Conservation (phyloP, 2,329 filamentous ascomycete species). For the Botrytis squamosa region DNA sequence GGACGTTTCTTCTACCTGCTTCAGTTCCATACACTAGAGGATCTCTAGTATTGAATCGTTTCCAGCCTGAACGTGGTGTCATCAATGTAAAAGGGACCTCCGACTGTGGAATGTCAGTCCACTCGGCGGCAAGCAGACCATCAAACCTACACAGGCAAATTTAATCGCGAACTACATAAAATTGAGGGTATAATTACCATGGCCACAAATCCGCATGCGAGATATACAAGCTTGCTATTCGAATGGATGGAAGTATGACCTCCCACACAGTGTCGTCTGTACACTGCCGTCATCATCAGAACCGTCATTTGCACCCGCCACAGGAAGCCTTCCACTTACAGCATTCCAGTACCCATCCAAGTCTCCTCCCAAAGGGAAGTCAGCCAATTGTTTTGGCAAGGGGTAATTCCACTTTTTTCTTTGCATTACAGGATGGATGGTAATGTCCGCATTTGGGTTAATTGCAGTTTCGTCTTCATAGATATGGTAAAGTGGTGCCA, state of each 20-base stretch:
- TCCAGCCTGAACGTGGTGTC: background rate
- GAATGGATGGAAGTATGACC: constrained; percentile 11
- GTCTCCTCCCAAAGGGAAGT: constrained; percentile 19
- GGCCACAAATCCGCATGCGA: constrained; percentile 19
- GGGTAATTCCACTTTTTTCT: constrained; percentile 18
- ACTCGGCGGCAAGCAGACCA: constrained; percentile 9
- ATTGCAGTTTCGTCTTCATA: background rate
- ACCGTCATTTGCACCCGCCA: background rate
- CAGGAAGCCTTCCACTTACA: constrained; percentile 4
- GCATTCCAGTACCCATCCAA: constrained; percentile 23
- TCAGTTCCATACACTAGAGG: background rate
- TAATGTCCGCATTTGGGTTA: background rate
- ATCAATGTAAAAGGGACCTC: background rate
- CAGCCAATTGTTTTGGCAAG: constrained; percentile 15
- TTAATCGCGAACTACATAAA: background rate
- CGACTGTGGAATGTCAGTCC: background rate
- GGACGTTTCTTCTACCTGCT: background rate
- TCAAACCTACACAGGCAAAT: constrained; percentile 15
- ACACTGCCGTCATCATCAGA: constrained; percentile 8
- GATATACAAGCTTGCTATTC: constrained; percentile 21
- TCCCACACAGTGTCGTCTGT: constrained; percentile 21
- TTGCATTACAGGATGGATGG: constrained; percentile 21
- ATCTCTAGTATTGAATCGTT: background rate
- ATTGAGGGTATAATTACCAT: constrained; percentile 13
- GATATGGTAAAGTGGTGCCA: background rate